phyloP scores from a whole-genome alignment of 352 stramenopile species.

The Detonula confervacea region DNA sequence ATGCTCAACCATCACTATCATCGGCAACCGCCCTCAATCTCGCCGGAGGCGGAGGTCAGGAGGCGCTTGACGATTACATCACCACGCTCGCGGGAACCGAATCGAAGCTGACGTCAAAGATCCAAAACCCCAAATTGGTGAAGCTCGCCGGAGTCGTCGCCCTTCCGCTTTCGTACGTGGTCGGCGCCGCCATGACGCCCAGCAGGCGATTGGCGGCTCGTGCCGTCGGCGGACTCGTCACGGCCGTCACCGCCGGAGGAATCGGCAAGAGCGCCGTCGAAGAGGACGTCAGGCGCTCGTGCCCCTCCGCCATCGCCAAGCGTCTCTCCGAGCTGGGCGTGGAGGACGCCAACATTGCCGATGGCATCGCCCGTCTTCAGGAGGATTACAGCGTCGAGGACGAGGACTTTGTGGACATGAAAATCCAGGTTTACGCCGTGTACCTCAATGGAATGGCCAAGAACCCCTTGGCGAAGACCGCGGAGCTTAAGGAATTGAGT shows the following conservation, averaged over 20 bases:
- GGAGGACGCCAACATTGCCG: slow-evolving; percentile 47
- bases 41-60: slow-evolving; percentile 32
- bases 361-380: slow-evolving; percentile 51
- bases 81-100: slow-evolving; percentile 14
- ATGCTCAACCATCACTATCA: neutral
- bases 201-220: slow-evolving; percentile 61
- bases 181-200: slow-evolving; percentile 73
- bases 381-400: slow-evolving; percentile 63
- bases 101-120: slow-evolving; percentile 19
- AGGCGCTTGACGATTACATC: slow-evolving; percentile 49
- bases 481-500: slow-evolving; percentile 84
- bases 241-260: slow-evolving; percentile 61
- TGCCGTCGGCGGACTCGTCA: slow-evolving; percentile 64
- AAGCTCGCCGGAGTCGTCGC: slow-evolving; percentile 72
- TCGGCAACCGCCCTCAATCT: slow-evolving; percentile 34
- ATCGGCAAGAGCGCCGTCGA: slow-evolving; percentile 77
- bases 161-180: slow-evolving; percentile 65
- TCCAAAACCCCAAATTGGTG: slow-evolving; percentile 61
- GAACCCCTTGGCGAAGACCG: slow-evolving; percentile 71
- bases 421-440: slow-evolving; percentile 63
- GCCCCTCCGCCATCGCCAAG: slow-evolving; percentile 70
- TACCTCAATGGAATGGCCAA: slow-evolving; percentile 83
- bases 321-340: slow-evolving; percentile 68
- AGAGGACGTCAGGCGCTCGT: slow-evolving; percentile 52
- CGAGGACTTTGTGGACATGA: slow-evolving; percentile 72